These are phyloP conservation scores for Sporothrix inflata DNA, from an alignment of 2,329 filamentous ascomycete genomes.

Conservation along the genomic window DNA sequence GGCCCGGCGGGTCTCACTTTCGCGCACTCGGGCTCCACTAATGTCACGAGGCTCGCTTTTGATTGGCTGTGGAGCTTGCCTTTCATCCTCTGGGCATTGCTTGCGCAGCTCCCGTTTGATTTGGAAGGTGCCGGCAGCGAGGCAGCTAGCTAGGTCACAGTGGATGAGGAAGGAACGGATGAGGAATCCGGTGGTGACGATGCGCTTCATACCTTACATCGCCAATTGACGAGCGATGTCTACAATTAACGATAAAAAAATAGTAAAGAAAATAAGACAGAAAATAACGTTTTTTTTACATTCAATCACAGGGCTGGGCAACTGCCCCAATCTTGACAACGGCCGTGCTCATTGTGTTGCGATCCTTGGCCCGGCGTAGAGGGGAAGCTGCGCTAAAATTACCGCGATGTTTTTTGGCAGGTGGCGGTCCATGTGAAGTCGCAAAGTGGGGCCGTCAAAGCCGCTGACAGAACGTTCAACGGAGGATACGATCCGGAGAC, in stretches of 20 bases:
- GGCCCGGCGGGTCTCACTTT: constrained; percentile 2
- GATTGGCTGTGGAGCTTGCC: neutral
- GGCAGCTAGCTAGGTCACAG: neutral
- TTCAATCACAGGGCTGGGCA: too few species aligned
- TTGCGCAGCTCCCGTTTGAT: constrained; percentile 13
- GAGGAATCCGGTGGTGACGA: neutral
- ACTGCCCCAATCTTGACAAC: neutral
- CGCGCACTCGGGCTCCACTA: constrained; percentile 3
- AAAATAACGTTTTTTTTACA: too few species aligned
- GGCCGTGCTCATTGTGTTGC: neutral
- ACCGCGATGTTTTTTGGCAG: neutral
- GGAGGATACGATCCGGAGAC: neutral
- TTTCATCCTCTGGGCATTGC: neutral
- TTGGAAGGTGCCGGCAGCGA: constrained; percentile 1
- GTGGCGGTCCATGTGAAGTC: neutral
- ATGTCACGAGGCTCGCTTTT: constrained; percentile 25
- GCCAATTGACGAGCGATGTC: too few species aligned
- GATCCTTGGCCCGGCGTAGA: constrained; percentile 2
- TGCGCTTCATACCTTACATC: too few species aligned
- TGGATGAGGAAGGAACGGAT: neutral
- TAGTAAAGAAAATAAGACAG: too few species aligned
- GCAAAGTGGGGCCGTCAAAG: neutral
- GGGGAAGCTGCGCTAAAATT: neutral
- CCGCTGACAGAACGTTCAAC: neutral
- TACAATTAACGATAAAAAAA: neutral